Evolutionary conservation across 441 rosid species (phyloP), one percentile per base, ranked within the genome.

Genomic region (Populus trichocarpa): DNA sequence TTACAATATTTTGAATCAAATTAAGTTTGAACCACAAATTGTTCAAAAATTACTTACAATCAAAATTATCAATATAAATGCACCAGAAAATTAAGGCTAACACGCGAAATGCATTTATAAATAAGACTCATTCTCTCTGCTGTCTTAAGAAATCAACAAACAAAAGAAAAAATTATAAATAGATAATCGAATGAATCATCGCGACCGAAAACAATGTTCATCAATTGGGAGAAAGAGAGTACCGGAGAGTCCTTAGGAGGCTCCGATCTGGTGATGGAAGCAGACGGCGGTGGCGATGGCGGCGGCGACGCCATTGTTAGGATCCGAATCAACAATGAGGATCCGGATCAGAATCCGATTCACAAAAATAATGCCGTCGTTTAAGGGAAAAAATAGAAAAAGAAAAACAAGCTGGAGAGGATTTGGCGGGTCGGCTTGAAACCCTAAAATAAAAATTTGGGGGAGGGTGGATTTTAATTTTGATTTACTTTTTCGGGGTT

Each of bases 191-290:
- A 8, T 26, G 20, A n/a, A 1, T 63, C 67, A 38, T 14, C 32
- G 63, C n/a, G 42, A 23, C 20, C 22, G 32, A 73, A 22, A 33
- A 71, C 2, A 53, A 53, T 16, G 61, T 53, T 53, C 61, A 53
- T 18, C 30, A 25, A 81, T 57, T 32, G 72, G 42, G 72, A 57
- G 61, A 76, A 74, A 77, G 67, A 46, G 75, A 76, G 74, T 83
- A 93, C 98, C 91, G 85, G 78, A 72, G 86, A 81, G 69, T 86
- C 89, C 71, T 81, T 79, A 11, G 65, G 87, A 81, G 84, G 89
- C 75, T 87, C 99, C 90, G 97, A 92, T 93, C 96, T 79, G 82
- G 76, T 77, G 50, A 86, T 86, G 84, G 97, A 87, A 73, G 87
- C 75, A 70, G 32, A 30, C 32, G 32, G 32, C 32, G 95, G 80